These are phyloP conservation scores for Theobroma grandiflorum DNA, from an alignment of 441 rosid genomes.

Conservation along the genomic window DNA sequence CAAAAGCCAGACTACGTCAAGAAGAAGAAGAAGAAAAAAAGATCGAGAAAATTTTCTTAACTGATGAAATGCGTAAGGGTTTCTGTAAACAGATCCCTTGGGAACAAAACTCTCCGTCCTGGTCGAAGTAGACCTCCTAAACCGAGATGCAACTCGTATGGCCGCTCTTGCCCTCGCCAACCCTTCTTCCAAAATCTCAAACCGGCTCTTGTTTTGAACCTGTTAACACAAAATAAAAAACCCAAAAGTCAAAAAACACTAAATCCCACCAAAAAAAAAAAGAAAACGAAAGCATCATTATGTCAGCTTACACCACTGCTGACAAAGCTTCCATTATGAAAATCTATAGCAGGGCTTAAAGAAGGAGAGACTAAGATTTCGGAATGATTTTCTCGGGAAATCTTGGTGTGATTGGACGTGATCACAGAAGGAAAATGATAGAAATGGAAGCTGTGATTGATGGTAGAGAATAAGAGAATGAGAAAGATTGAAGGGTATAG, in stretches of 20 bases:
- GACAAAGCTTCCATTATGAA: background rate
- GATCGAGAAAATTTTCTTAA: constrained; percentile 48
- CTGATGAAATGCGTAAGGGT: constrained; percentile 83
- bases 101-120: constrained; percentile 47
- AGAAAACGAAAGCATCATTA: background rate
- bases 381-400: constrained; percentile 18
- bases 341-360: constrained; percentile 28
- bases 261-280: constrained; percentile 7
- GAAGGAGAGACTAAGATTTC: constrained; percentile 12
- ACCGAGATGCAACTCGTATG: constrained; percentile 49
- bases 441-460: constrained; percentile 44
- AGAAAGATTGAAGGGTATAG: constrained; percentile 56
- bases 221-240: background rate
- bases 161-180: constrained; percentile 66
- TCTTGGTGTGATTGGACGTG: background rate
- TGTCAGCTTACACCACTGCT: constrained; percentile 7
- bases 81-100: constrained; percentile 66
- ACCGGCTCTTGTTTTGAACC: constrained; percentile 39
- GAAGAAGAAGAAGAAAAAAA: too few relatives aligned
- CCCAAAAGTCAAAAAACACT: background rate
- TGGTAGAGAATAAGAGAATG: constrained; percentile 52
- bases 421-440: constrained; percentile 31
- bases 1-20: background rate
- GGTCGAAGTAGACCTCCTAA: constrained; percentile 31
- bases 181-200: constrained; percentile 57